phyloP scores from a whole-genome alignment of 2,329 filamentous ascomycete species.

The Cytospora piceae region DNA sequence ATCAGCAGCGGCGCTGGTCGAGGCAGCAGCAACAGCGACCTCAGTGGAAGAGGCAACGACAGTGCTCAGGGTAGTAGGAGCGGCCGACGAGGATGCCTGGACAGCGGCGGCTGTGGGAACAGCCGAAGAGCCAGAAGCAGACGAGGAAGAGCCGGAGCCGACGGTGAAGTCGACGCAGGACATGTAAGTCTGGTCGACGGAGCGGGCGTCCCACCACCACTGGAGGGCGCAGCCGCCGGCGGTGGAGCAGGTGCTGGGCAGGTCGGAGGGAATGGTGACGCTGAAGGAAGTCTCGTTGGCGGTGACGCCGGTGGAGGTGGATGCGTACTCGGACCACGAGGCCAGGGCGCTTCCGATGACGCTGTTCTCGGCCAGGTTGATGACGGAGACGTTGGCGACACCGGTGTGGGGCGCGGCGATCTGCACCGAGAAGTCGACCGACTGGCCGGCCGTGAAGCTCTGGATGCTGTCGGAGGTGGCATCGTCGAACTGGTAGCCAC shows the following conservation, averaged over 20 bases:
- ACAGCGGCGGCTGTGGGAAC: constrained; percentile 11
- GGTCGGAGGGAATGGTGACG: constrained; percentile 56
- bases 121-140: constrained; percentile 3
- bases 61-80: constrained; percentile 25
- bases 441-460: constrained; percentile 54
- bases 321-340: constrained; percentile 55
- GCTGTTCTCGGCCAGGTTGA: constrained; percentile 52
- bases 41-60: constrained; percentile 15
- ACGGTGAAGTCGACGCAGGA: constrained; percentile 55
- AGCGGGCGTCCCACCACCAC: constrained; percentile 56
- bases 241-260: constrained; percentile 48
- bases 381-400: constrained; percentile 57
- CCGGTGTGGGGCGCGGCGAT: constrained; percentile 59
- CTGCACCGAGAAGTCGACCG: constrained; percentile 47
- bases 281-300: constrained; percentile 52
- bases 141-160: constrained; percentile 5
- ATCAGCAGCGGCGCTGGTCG: background rate
- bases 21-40: constrained; percentile 1
- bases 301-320: constrained; percentile 46
- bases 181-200: constrained; percentile 56
- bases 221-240: constrained; percentile 56
- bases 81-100: constrained; percentile 2
- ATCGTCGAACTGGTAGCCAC: constrained; percentile 61
- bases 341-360: constrained; percentile 53
- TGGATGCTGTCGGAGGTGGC: constrained; percentile 54